These are phyloP conservation scores for Cladochytrium replicatum DNA, from an alignment of 192 early-diverging fungal species.

Conservation along the genomic window DNA sequence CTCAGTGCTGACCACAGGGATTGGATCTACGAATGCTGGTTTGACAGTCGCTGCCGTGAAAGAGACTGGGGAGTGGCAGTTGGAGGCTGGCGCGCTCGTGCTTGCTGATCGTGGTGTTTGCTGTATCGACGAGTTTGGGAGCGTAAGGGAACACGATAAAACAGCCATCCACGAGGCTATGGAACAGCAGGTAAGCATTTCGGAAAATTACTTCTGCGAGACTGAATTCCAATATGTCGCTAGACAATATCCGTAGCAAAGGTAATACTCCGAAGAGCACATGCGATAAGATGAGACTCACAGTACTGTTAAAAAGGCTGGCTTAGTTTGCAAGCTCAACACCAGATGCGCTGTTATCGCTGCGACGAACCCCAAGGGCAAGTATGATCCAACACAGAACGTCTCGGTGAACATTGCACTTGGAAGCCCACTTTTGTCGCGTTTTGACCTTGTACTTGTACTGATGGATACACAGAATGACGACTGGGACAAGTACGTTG, in stretches of 20 bases:
- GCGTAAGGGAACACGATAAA: constrained; percentile 61
- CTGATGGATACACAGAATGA: constrained; percentile 55
- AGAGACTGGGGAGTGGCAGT: constrained; percentile 66
- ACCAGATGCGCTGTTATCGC: constrained; percentile 71
- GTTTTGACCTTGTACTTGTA: constrained; percentile 66
- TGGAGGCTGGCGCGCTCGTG: constrained; percentile 73
- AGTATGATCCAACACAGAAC: constrained; percentile 50
- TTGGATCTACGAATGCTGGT: constrained; percentile 64
- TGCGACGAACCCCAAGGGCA: constrained; percentile 67
- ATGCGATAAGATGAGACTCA: too few relatives aligned
- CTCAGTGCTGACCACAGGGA: constrained; percentile 64
- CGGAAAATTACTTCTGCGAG: too few relatives aligned
- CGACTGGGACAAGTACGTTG: constrained; percentile 53
- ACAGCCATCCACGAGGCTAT: constrained; percentile 70
- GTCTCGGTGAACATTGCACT: constrained; percentile 60
- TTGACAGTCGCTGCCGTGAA: constrained; percentile 64
- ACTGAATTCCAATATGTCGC: neutral
- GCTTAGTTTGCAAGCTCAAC: constrained; percentile 71
- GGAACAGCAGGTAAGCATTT: constrained; percentile 67
- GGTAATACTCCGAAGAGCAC: constrained; percentile 30
- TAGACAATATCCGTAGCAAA: constrained; percentile 68
- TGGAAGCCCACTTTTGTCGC: constrained; percentile 53
- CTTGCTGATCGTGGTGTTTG: constrained; percentile 68
- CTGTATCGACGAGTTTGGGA: constrained; percentile 79
- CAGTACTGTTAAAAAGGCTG: too few relatives aligned